A percentile compares a stretch with the other conserved stretches of the same genome.
phyloP scores from a whole-genome alignment of 2,329 filamentous ascomycete species.

The Lomentospora prolificans region DNA sequence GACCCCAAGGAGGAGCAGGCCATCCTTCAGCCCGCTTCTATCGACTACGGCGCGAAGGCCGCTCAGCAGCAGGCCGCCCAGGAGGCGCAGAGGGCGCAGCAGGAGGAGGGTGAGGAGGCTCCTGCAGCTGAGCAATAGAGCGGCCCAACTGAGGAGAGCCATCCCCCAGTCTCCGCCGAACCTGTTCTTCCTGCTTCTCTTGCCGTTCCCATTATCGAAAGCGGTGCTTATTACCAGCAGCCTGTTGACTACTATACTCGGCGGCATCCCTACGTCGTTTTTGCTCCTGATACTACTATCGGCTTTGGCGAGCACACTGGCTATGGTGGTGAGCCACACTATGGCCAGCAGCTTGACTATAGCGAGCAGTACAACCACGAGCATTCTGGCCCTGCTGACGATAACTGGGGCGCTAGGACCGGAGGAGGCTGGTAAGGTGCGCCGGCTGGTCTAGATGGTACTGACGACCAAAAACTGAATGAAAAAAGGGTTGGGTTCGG shows the following conservation, averaged over 20 bases:
- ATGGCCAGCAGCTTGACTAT: not conserved
- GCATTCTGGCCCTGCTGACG: not conserved
- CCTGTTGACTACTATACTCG: not conserved
- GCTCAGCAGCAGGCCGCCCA: slow-evolving; percentile 38
- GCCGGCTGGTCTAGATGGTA: not conserved
- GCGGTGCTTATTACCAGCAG: slow-evolving; percentile 4
- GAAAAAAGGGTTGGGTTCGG: slow-evolving; percentile 16
- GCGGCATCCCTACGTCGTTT: slow-evolving; percentile 1
- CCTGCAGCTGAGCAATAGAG: slow-evolving; percentile 33
- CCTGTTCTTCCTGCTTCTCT: not conserved
- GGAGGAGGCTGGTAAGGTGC: not conserved
- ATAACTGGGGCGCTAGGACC: not conserved
- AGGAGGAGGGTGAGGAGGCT: slow-evolving; percentile 49
- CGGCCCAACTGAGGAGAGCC: slow-evolving; percentile 12
- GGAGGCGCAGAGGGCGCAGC: slow-evolving; percentile 55
- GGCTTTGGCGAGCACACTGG: not conserved
- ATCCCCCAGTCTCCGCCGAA: not conserved
- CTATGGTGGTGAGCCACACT: not conserved
- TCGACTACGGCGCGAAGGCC: slow-evolving; percentile 97
- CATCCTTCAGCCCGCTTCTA: slow-evolving; percentile 88
- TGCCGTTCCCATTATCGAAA: not conserved
- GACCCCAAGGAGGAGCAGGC: slow-evolving; percentile 99
- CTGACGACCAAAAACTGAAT: not conserved
- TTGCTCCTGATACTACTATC: not conserved
- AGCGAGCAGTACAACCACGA: not conserved